Base-by-base conservation (phyloP, 1,284 basidiomycete species). In the Cutaneotrichosporon mucoides region DNA sequence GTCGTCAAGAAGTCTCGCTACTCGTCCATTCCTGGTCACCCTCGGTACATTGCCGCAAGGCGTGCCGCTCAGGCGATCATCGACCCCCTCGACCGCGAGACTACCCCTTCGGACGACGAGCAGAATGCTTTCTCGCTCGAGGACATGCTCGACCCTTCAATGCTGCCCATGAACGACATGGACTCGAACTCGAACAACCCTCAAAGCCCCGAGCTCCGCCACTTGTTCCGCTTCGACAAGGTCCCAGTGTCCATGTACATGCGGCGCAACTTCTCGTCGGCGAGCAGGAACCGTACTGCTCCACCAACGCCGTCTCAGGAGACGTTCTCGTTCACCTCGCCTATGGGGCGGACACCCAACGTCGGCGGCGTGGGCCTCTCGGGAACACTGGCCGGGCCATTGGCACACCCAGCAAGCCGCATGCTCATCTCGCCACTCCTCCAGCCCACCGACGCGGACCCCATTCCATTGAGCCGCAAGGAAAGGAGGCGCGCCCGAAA, bases 11-110 rank as follows among this genome's bases (percentile, higher is more conserved):
- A 69, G 55, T 60, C 64, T 3, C 60, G 73, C 50, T 76, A 76
- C 64, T 74, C 75, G 40, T 75, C 73, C 24, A 76, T 76, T 47
- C 75, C 75, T 7, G 75, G 75, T 24, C 75, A 76, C 61, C 75
- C 75, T 10, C 64, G 73, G 11, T 76, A 63, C 61, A 60, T 73
- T 40, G 69, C 69, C 8, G 75, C 75, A 11, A 60, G 66, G 9
- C 65, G 68, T 13, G 68, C 69, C 2, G 64, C 66, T 3, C 59
- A 66, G 58, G 43, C 65, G n/a, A 43, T 64, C 11, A 56, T 63
- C 40, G 67, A 70, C 54, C 66, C 63, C 8, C 60, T 67, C 6
- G 69, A 71, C 43, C 62, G 68, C 33, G 70, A 72, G 53, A 64
- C 62, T 33, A 73, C 69, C 2, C 65, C 67, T 1, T 63, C 65